Conservation (phyloP, 2,329 filamentous ascomycete species). For the Paraconiothyrium brasiliense region DNA sequence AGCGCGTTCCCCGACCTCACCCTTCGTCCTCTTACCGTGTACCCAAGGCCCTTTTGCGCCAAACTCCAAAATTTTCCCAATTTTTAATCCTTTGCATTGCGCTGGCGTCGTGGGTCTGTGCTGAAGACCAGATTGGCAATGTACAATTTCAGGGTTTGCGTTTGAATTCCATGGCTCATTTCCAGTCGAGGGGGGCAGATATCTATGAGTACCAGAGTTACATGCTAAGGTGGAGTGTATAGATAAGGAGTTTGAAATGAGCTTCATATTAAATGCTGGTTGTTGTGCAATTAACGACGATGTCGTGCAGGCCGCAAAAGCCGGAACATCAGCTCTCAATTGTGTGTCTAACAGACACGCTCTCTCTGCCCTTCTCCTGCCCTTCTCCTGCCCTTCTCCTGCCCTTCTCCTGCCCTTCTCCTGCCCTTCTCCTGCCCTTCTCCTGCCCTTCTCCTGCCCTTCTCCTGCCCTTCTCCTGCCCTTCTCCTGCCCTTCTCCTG, state of each 20-base stretch:
- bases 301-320: not conserved
- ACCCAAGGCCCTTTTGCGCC: not conserved
- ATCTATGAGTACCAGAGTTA: conserved; percentile 7
- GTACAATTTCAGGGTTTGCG: not conserved
- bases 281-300: not conserved
- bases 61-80: not conserved
- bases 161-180: not conserved
- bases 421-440: too few relatives aligned
- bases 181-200: not conserved
- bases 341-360: too few relatives aligned
- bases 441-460: too few relatives aligned
- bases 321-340: not conserved
- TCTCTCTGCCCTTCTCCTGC: too few relatives aligned
- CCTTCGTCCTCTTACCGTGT: not conserved
- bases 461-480: too few relatives aligned
- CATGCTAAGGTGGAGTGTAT: conserved; percentile 7
- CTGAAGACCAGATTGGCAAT: conserved; percentile 7
- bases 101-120: conserved; percentile 11
- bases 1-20: too few relatives aligned
- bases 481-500: too few relatives aligned
- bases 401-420: too few relatives aligned
- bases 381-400: too few relatives aligned
- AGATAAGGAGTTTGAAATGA: conserved; percentile 3
- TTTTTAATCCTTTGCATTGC: conserved; percentile 15
- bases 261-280: not conserved